Conservation (phyloP, 202 grass and related monocot species). For the Eragrostis tef region DNA sequence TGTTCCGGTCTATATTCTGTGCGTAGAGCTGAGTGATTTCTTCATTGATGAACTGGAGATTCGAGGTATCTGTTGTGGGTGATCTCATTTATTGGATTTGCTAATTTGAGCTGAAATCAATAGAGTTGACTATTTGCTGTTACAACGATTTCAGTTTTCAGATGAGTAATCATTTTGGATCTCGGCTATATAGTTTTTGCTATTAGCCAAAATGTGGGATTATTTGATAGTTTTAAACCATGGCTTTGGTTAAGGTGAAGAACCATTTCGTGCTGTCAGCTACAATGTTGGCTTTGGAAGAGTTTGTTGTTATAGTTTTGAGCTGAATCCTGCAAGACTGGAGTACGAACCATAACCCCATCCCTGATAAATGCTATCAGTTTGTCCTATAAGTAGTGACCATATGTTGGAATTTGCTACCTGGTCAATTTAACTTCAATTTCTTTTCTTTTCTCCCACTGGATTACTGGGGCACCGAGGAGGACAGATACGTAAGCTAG, state of each 20-base stretch:
- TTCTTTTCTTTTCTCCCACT: not conserved
- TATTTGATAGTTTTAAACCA: slow-evolving; percentile 1
- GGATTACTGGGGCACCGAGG: not conserved
- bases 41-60: slow-evolving; percentile 38
- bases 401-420: not conserved
- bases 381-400: slow-evolving; percentile 1
- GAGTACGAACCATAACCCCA: not conserved
- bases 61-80: not conserved
- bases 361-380: slow-evolving; percentile 18
- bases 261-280: slow-evolving; percentile 24
- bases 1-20: slow-evolving; percentile 36
- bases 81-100: slow-evolving; percentile 30
- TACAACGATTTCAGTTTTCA: slow-evolving; percentile 32
- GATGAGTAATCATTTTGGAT: slow-evolving; percentile 43
- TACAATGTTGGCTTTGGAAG: slow-evolving; percentile 13
- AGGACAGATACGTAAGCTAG: slow-evolving; percentile 11
- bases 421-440: slow-evolving; percentile 19
- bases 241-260: slow-evolving; percentile 1
- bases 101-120: slow-evolving; percentile 29
- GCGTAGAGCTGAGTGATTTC: slow-evolving; percentile 32
- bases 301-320: slow-evolving; percentile 26
- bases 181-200: slow-evolving; percentile 20
- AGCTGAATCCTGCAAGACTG: slow-evolving; percentile 34
- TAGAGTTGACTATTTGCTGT: slow-evolving; percentile 38
- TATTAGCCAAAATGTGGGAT: slow-evolving; percentile 43